Base-by-base conservation (phyloP, 2,329 filamentous ascomycete genomes). In the Calonectria honghensis region DNA sequence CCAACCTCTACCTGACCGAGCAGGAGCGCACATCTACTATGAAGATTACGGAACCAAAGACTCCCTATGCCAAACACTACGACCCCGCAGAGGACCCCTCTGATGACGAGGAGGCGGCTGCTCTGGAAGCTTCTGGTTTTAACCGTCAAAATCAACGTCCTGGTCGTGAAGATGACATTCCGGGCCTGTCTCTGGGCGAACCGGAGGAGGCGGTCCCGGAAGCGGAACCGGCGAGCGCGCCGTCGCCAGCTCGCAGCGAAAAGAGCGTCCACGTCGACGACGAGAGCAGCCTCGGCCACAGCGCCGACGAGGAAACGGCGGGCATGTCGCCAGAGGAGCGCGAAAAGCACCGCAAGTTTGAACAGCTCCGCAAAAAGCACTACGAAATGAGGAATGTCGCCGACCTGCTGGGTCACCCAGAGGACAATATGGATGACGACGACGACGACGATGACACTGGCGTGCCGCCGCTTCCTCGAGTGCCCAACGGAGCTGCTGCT, bases 21-120 rank as follows among this genome's bases (percentile, higher is more conserved):
- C 96, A 98, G 86, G 95, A 98, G 86, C 96, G 95, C 86, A 95
- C 93, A 74, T 94, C 94, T 76, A 98, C 96, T 73, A 99, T 99
- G 97, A 99, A 98, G 90, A 99, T 99, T 78, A 95, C 96, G 79
- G 97, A 99, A 88, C 97, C 97, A 75, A 99, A 99, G 90, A 99
- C 97, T 10, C 97, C 97, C 6, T 99, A 96, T 84, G 97, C 95
- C 45, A 94, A 94, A 82, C 95, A 96, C 82, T 98, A 98, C 85
- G 95, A 98, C 82, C 96, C 96, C 6, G 85, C 92, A 52, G 95
- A 98, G 82, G 96, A 98, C 77, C 95, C 95, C 67, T 94, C 93
- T 41, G 95, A 63, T 63, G 57, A 97, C 77, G 93, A 98, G 82
- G 90, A 94, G 71, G 93, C 94, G 35, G 84, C 76, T 80, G 74